Percentiles rank a stretch among this genome's conserved stretches.
phyloP scores from a whole-genome alignment of 2,329 filamentous ascomycete genomes.

The Orbilia ellipsospora region DNA sequence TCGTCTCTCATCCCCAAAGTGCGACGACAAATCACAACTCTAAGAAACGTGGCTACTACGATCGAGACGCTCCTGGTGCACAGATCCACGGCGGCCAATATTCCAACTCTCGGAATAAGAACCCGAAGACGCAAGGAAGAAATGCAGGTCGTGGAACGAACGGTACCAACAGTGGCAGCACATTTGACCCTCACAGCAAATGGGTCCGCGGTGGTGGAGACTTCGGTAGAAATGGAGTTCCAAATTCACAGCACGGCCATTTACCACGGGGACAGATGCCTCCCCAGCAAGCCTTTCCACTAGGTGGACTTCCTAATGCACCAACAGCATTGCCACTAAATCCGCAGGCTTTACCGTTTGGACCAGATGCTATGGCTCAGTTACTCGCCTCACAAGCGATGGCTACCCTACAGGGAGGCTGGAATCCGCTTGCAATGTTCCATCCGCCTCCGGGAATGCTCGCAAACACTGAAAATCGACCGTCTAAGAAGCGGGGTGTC shows the following conservation, averaged over 20 bases:
- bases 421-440: constrained; percentile 52
- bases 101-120: constrained; percentile 48
- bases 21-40: constrained; percentile 27
- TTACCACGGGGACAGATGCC: constrained; percentile 59
- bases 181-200: constrained; percentile 45
- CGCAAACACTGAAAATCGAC: constrained; percentile 21
- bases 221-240: constrained; percentile 24
- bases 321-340: constrained; percentile 13
- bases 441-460: constrained; percentile 31
- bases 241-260: constrained; percentile 16
- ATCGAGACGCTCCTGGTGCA: constrained; percentile 43
- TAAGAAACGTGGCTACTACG: constrained; percentile 49
- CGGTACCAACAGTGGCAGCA: not conserved
- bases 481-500: constrained; percentile 39
- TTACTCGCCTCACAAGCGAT: constrained; percentile 70
- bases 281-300: constrained; percentile 56
- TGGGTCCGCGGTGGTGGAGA: constrained; percentile 50
- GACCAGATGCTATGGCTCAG: constrained; percentile 69
- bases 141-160: constrained; percentile 16
- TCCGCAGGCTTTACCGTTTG: constrained; percentile 31
- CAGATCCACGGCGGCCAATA: constrained; percentile 32
- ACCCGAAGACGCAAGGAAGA: constrained; percentile 42
- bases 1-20: not conserved
- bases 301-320: constrained; percentile 30
- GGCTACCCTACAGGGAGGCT: constrained; percentile 38